Percentiles rank a stretch among this genome's conserved stretches.
These are phyloP conservation scores for Bacidia gigantensis DNA, from an alignment of 495 filamentous ascomycete genomes.

Conservation along the genomic window DNA sequence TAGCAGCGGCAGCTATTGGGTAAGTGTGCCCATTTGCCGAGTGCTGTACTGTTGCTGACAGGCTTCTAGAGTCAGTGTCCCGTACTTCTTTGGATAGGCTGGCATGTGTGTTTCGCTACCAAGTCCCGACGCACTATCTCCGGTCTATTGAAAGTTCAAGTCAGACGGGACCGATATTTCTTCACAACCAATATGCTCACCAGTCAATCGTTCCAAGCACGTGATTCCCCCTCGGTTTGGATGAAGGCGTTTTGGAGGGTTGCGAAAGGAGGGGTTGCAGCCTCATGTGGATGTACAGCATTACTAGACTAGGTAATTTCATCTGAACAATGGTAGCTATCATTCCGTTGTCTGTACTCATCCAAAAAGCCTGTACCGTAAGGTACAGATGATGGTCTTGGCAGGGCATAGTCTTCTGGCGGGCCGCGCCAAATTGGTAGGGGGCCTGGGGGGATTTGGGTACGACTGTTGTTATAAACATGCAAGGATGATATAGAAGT, in stretches of 20 bases:
- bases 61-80: constrained; percentile 39
- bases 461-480: background rate
- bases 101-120: background rate
- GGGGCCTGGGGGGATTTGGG: background rate
- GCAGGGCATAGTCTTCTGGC: background rate
- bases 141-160: too few relatives aligned
- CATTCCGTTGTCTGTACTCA: too few relatives aligned
- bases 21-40: constrained; percentile 34
- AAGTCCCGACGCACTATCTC: too few relatives aligned
- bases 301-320: background rate
- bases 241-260: background rate
- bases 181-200: background rate
- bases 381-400: background rate
- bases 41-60: constrained; percentile 6
- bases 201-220: background rate
- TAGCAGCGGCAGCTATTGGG: constrained; percentile 76
- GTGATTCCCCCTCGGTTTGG: background rate
- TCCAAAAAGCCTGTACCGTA: too few relatives aligned
- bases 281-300: background rate
- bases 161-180: background rate
- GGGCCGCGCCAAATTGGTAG: background rate
- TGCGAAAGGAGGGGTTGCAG: background rate
- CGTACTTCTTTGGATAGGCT: constrained; percentile 32
- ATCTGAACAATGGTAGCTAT: background rate
- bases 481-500: background rate